Evolutionary conservation across 2,329 filamentous ascomycete species (phyloP).

Genomic region (Neophaeococcomyces aloes): DNA sequence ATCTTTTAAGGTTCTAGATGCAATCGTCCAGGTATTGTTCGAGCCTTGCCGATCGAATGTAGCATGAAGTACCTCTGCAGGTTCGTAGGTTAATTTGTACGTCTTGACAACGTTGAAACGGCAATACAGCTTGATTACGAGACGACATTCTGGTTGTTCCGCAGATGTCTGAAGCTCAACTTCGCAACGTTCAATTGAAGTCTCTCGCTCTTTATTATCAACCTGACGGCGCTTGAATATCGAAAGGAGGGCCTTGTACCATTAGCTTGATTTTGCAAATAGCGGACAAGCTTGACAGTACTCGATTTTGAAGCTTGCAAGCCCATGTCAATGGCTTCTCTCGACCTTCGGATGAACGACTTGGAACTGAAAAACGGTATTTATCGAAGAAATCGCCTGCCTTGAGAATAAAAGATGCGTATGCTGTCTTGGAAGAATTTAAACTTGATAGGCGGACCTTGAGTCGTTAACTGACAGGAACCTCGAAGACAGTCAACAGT

Average conservation of each 20-base stretch:
- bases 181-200: slow-evolving; percentile 51
- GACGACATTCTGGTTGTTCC: slow-evolving; percentile 48
- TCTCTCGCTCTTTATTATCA: slow-evolving; percentile 48
- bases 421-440: slow-evolving; percentile 54
- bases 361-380: slow-evolving; percentile 41
- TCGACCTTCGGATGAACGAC: slow-evolving; percentile 7
- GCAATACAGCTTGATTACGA: slow-evolving; percentile 53
- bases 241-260: slow-evolving; percentile 43
- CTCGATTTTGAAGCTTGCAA: slow-evolving; percentile 20
- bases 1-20: slow-evolving; percentile 47
- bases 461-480: slow-evolving; percentile 1
- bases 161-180: slow-evolving; percentile 48
- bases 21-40: slow-evolving; percentile 49
- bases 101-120: slow-evolving; percentile 55
- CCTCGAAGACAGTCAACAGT: neutral
- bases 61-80: slow-evolving; percentile 52
- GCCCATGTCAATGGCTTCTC: slow-evolving; percentile 16
- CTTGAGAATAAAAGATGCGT: slow-evolving; percentile 49
- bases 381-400: slow-evolving; percentile 45
- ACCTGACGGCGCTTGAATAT: slow-evolving; percentile 50
- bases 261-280: neutral
- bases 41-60: slow-evolving; percentile 49
- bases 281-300: neutral
- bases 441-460: slow-evolving; percentile 52
- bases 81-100: slow-evolving; percentile 54